A percentile compares a stretch with the other conserved stretches of the same genome.
Evolutionary conservation across 371 early-diverging fungal species (phyloP).

Genomic region (Rhizomucor miehei): DNA sequence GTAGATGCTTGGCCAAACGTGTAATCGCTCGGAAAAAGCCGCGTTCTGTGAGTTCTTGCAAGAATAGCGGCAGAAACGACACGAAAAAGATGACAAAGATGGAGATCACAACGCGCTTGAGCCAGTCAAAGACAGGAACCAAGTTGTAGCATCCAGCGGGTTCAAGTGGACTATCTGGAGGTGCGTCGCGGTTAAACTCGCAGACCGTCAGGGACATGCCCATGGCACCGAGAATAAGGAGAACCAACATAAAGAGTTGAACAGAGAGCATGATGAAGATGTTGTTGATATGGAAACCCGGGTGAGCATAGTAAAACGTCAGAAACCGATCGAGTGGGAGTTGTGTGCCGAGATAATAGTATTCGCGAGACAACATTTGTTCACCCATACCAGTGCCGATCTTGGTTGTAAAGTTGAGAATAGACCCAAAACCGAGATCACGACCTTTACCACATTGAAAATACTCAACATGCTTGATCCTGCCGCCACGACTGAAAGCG

Average conservation of each 20-base stretch:
- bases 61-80: constrained; percentile 80
- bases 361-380: constrained; percentile 88
- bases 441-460: constrained; percentile 92
- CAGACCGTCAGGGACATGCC: constrained; percentile 53
- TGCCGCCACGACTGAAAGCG: constrained; percentile 80
- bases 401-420: constrained; percentile 87
- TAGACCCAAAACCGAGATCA: constrained; percentile 88
- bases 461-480: constrained; percentile 90
- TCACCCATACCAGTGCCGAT: constrained; percentile 93
- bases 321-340: constrained; percentile 83
- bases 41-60: constrained; percentile 83
- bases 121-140: constrained; percentile 74
- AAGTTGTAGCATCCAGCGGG: constrained; percentile 68
- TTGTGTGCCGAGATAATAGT: constrained; percentile 85
- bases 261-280: constrained; percentile 85
- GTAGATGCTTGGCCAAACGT: constrained; percentile 79
- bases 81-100: constrained; percentile 75
- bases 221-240: constrained; percentile 71
- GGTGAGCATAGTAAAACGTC: constrained; percentile 87
- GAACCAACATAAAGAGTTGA: constrained; percentile 82
- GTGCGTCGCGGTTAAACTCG: constrained; percentile 38
- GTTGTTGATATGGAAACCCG: constrained; percentile 92
- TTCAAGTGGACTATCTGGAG: constrained; percentile 37
- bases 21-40: constrained; percentile 70
- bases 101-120: constrained; percentile 73